phyloP scores from a whole-genome alignment of 495 filamentous ascomycete genomes.

The Penicillium herquei region DNA sequence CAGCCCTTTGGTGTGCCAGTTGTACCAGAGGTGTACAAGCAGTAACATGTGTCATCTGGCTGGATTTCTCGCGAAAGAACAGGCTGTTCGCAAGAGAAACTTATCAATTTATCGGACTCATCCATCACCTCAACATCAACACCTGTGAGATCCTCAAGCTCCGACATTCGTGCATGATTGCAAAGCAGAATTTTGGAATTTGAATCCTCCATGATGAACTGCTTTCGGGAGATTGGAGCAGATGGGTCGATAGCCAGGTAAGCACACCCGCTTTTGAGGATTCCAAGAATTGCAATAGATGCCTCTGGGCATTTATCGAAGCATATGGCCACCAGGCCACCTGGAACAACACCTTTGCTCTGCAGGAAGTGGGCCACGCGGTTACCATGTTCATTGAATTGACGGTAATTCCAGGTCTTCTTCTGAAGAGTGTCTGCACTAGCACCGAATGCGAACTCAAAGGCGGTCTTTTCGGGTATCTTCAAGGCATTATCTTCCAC shows the following conservation, averaged over 20 bases:
- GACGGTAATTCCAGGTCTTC: slow-evolving; percentile 36
- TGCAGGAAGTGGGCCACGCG: slow-evolving; percentile 39
- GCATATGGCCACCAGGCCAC: slow-evolving; percentile 43
- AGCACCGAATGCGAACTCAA: slow-evolving; percentile 38
- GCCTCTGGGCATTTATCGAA: slow-evolving; percentile 41
- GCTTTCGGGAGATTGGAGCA: slow-evolving; percentile 43
- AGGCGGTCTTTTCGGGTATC: slow-evolving; percentile 39
- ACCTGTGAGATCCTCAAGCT: slow-evolving; percentile 21
- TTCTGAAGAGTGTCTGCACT: slow-evolving; percentile 27
- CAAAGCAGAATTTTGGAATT: slow-evolving; percentile 23
- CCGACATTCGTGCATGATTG: slow-evolving; percentile 11
- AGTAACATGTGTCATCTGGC: slow-evolving; percentile 89
- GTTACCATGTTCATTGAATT: slow-evolving; percentile 37
- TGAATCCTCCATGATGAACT: slow-evolving; percentile 42
- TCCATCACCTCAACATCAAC: slow-evolving; percentile 31
- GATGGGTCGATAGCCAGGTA: slow-evolving; percentile 66
- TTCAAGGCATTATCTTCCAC: slow-evolving; percentile 42
- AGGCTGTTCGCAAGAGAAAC: slow-evolving; percentile 17
- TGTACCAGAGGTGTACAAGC: slow-evolving; percentile 95
- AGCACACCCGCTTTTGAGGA: slow-evolving; percentile 61
- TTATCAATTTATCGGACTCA: slow-evolving; percentile 26
- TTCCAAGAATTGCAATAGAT: slow-evolving; percentile 43
- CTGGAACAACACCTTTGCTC: slow-evolving; percentile 25
- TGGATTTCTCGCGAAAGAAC: slow-evolving; percentile 17
- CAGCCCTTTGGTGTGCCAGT: slow-evolving; percentile 98